These are phyloP conservation scores for Podospora bellae-mahoneyi DNA, from an alignment of 495 filamentous ascomycete genomes.

Conservation along the genomic window DNA sequence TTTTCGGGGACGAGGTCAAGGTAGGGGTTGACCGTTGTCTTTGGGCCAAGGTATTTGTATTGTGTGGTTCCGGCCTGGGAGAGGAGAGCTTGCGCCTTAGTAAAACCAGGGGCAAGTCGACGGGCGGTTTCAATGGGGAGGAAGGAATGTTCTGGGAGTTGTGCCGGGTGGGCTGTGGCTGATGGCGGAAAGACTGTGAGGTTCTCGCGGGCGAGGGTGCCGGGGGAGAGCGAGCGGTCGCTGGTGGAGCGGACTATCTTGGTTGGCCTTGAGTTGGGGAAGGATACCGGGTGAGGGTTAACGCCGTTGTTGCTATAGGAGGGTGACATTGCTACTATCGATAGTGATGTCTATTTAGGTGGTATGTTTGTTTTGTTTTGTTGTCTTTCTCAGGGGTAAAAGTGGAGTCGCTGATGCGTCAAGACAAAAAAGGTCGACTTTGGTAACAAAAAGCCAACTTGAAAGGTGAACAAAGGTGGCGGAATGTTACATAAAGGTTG, in stretches of 20 bases:
- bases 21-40: not conserved
- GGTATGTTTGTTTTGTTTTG: not conserved
- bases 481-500: not conserved
- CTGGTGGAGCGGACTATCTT: not conserved
- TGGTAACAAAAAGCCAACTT: not conserved
- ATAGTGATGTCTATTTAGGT: not conserved
- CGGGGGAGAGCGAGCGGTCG: not conserved
- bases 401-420: not conserved
- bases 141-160: not conserved
- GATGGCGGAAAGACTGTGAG: not conserved
- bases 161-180: not conserved
- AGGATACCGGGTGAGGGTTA: not conserved
- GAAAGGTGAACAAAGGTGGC: not conserved
- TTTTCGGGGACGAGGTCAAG: not conserved
- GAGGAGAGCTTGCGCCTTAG: not conserved
- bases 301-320: not conserved
- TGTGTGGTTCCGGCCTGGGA: not conserved
- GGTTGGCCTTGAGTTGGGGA: not conserved
- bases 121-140: not conserved
- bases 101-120: not conserved
- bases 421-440: not conserved
- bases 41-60: not conserved
- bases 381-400: not conserved
- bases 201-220: not conserved
- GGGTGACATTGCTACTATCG: not conserved